A percentile compares a stretch with the other conserved stretches of the same genome.
These are phyloP conservation scores for Diphasiastrum complanatum DNA, from an alignment of 83 land plant species.

Conservation along the genomic window DNA sequence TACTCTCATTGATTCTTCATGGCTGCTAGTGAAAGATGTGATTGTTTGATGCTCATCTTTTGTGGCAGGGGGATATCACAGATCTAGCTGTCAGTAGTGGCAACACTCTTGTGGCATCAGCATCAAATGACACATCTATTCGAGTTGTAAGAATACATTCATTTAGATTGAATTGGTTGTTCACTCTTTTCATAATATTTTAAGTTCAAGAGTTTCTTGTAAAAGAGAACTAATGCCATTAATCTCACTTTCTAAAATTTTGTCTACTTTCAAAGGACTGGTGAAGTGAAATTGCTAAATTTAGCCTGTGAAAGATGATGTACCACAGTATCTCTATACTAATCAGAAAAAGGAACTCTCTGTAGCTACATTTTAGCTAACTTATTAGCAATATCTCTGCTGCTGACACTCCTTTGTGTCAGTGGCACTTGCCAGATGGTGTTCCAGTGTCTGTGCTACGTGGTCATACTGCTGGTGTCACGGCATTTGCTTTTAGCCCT, in stretches of 20 bases:
- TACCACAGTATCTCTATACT: too few species aligned
- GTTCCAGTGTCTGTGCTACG: slow-evolving; percentile 70
- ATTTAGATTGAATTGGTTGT: not conserved
- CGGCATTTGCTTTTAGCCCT: slow-evolving; percentile 90
- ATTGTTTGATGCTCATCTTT: too few species aligned
- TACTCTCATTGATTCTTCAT: too few species aligned
- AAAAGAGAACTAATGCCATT: too few species aligned
- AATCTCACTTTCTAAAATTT: too few species aligned
- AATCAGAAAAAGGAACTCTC: too few species aligned
- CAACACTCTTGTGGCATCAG: slow-evolving; percentile 82
- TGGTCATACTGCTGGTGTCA: slow-evolving; percentile 83
- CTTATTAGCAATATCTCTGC: not conserved
- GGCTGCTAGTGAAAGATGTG: too few species aligned
- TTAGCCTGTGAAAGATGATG: too few species aligned
- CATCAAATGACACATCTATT: slow-evolving; percentile 81
- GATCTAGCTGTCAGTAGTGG: slow-evolving; percentile 83
- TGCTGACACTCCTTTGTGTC: not conserved
- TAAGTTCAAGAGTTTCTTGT: too few species aligned
- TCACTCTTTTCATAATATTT: too few species aligned
- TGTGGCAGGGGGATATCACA: slow-evolving; percentile 85
- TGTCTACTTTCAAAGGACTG: too few species aligned
- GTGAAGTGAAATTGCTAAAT: too few species aligned
- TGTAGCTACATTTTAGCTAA: not conserved
- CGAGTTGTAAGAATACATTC: slow-evolving; percentile 64
- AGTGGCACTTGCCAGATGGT: slow-evolving; percentile 97